Base-by-base conservation (phyloP, 1,284 basidiomycete genomes). In the Tremellales sp. region DNA sequence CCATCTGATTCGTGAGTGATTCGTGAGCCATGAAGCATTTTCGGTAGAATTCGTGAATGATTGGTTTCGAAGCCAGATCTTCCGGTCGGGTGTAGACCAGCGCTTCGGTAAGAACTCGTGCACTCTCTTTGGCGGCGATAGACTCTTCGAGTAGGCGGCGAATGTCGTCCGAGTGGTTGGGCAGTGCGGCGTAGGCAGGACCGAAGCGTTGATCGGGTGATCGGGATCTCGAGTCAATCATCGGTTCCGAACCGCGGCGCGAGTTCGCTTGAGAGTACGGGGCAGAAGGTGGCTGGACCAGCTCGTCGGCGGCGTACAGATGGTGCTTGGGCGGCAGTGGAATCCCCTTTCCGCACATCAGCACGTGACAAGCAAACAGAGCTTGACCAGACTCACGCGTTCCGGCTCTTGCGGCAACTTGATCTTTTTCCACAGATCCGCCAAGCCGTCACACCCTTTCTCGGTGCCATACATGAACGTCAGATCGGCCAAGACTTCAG, bases 11-110 rank as follows among this genome's bases (percentile, higher is more conserved):
- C 1, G 67, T 67, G 36, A 77, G 58, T 12, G 69, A 64, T 29
- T 73, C 69, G 45, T 74, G 71, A 24, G 68, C 69, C 2, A 60
- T 52, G 54, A 76, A 64, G 47, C 70, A 70, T 42, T 71, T 69
- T 3, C 54, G 48, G 53, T 75, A 72, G 49, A 75, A 73, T 54
- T 76, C 72, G 70, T 74, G 61, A 40, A 72, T 64, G 26, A 68
- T 51, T 0, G 60, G 59, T 45, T 67, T 67, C 3, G 49, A 37
- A 2, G 67, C 62, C 6, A 72, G 52, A 26, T 67, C 60, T 8
- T 61, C 62, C 1, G 69, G 67, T 21, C 57, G 49, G 8, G 66
- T 68, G 46, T 56, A 67, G 2, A 68, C 55, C 31, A 72, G 42
- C 11, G 68, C 67, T 40, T 71, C 65, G 11, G 54, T 51, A 31